Evolutionary conservation across 306 rosid species (phyloP).

Genomic region (Gastrolobium bilobum): DNA sequence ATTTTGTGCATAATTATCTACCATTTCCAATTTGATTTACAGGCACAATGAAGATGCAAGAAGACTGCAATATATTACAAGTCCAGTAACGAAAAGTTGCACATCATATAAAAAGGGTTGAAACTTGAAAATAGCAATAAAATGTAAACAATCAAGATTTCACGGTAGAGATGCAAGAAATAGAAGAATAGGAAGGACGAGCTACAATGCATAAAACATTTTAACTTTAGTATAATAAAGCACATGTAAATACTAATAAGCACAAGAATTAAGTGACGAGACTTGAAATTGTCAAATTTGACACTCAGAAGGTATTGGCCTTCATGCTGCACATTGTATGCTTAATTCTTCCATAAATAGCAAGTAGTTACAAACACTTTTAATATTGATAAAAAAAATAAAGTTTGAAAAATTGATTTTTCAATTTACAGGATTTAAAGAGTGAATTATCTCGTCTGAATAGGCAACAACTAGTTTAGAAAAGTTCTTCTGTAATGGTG

Average conservation of each 20-base stretch:
- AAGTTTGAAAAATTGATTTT: background rate
- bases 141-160: constrained; percentile 19
- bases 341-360: background rate
- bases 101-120: background rate
- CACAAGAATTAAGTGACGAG: background rate
- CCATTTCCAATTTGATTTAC: background rate
- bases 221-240: background rate
- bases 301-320: background rate
- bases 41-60: background rate
- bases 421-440: background rate
- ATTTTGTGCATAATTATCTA: background rate
- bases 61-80: background rate
- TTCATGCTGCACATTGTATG: background rate
- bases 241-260: background rate
- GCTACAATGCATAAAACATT: background rate
- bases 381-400: background rate
- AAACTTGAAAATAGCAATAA: background rate
- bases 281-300: background rate
- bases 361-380: background rate
- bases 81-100: background rate
- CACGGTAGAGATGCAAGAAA: constrained; percentile 1
- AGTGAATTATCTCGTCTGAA: no score
- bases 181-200: constrained; percentile 9
- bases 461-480: no score
- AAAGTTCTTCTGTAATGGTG: no score